Percentiles rank a stretch among this genome's conserved stretches.
phyloP scores from a whole-genome alignment of 148 eudicot genomes.

The Rhododendron griersonianum region DNA sequence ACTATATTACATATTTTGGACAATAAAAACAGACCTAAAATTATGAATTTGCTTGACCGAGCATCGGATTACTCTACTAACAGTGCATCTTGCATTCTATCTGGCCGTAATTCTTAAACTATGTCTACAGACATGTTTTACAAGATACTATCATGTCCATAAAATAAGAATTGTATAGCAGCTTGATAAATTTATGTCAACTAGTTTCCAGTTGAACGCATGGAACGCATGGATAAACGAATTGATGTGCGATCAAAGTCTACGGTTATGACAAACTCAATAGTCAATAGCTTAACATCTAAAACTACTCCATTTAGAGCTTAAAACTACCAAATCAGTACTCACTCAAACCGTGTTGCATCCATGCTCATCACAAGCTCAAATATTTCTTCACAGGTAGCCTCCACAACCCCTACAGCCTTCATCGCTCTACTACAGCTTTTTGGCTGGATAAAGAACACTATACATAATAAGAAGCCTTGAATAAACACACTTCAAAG shows the following conservation, averaged over 20 bases:
- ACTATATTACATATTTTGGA: neutral
- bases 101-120: neutral
- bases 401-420: slow-evolving; percentile 98
- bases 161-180: neutral
- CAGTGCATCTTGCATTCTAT: neutral
- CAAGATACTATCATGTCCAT: neutral
- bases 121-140: neutral
- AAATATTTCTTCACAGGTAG: slow-evolving; percentile 93
- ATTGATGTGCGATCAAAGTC: neutral
- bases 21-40: neutral
- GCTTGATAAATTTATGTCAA: neutral
- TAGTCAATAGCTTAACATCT: neutral
- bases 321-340: slow-evolving; percentile 2
- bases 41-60: neutral
- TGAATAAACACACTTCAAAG: neutral
- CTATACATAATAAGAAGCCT: slow-evolving; percentile 9
- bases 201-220: neutral
- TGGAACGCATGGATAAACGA: neutral
- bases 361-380: slow-evolving; percentile 99
- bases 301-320: slow-evolving; percentile 1
- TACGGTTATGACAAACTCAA: neutral
- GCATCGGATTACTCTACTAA: neutral
- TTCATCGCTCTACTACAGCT: slow-evolving; percentile 99
- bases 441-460: slow-evolving; percentile 67
- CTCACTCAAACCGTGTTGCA: slow-evolving; percentile 95